Conservation (phyloP, 1,284 basidiomycete genomes). For the Exsudoporus floridanus region DNA sequence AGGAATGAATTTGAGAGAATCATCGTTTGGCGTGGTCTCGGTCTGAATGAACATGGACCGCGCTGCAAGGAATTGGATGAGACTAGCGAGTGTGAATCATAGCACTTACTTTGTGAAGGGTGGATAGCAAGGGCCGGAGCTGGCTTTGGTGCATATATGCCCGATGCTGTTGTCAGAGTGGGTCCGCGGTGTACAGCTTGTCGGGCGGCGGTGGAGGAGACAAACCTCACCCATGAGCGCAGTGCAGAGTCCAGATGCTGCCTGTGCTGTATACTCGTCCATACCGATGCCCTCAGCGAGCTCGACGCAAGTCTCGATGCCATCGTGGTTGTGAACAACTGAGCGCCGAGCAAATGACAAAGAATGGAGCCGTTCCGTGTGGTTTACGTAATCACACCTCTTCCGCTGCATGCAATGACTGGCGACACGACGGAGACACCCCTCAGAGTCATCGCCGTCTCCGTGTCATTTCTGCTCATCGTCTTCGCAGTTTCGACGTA, state of each 20-base stretch:
- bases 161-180: slow-evolving; percentile 40
- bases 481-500: slow-evolving; percentile 23
- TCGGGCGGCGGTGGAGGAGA: slow-evolving; percentile 26
- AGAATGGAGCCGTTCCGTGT: not conserved
- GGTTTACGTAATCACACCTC: slow-evolving; percentile 23
- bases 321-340: slow-evolving; percentile 22
- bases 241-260: slow-evolving; percentile 7
- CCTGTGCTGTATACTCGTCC: slow-evolving; percentile 1
- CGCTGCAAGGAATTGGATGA: slow-evolving; percentile 41
- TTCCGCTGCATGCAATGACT: slow-evolving; percentile 8
- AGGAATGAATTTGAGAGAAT: slow-evolving; percentile 97
- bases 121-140: slow-evolving; percentile 6
- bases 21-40: slow-evolving; percentile 95
- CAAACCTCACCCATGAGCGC: slow-evolving; percentile 26
- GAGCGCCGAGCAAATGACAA: not conserved
- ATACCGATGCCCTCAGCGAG: slow-evolving; percentile 18
- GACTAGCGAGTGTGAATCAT: not conserved
- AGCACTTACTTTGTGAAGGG: slow-evolving; percentile 29
- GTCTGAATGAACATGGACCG: slow-evolving; percentile 98
- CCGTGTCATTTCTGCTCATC: slow-evolving; percentile 10
- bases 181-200: slow-evolving; percentile 35
- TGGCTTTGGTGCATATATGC: slow-evolving; percentile 25
- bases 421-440: not conserved
- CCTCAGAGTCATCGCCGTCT: slow-evolving; percentile 4
- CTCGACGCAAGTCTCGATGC: slow-evolving; percentile 15